Evolutionary conservation across 805 yeast species (phyloP), one percentile per base, ranked within the genome.

Genomic region (Barnettozyma wickerhamii): DNA sequence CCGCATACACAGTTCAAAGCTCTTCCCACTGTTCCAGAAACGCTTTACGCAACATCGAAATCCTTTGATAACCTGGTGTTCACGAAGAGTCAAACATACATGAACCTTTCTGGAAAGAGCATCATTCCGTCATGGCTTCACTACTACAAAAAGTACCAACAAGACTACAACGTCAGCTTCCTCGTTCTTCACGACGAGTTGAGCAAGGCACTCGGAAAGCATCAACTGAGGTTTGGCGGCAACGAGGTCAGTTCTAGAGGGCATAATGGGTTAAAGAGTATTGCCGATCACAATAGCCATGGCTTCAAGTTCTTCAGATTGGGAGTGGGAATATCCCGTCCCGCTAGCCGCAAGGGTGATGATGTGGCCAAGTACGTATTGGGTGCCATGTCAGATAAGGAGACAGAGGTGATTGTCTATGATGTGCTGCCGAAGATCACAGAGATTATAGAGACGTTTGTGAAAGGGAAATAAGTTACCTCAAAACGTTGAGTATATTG

Each of bases 121-220:
- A 64, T 84, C 1, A 51, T 60, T 7, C 71, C 69, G 13, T 63
- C 72, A 9, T 79, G 79, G 78, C 51, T 57, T n/a, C 53, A 60
- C 40, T 50, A 74, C 21, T 42, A 46, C 33, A 50, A 49, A 34
- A 52, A 41, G 30, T 49, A 46, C 20, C 30, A 43, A n/a, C 31
- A 51, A 7, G 50, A 50, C 6, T 53, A 52, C 34, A 55, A 68
- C 37, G 67, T 74, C 3, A 62, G 55, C 7, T 64, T 79, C 43
- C 68, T 88, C 2, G 73, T 88, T 0, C 52, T 89, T 1, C 95
- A 86, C 56, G 97, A 90, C 58, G 97, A 90, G 49, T 57, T 89
- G 33, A 81, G 79, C 44, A 56, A 80, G 12, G 74, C 73, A 0
- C 49, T 80, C 4, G 96, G 97, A 0, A 74, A 76, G 39, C 65